Base-by-base conservation (phyloP, 805 yeast genomes). In the Cyberlindnera bimundalis region DNA sequence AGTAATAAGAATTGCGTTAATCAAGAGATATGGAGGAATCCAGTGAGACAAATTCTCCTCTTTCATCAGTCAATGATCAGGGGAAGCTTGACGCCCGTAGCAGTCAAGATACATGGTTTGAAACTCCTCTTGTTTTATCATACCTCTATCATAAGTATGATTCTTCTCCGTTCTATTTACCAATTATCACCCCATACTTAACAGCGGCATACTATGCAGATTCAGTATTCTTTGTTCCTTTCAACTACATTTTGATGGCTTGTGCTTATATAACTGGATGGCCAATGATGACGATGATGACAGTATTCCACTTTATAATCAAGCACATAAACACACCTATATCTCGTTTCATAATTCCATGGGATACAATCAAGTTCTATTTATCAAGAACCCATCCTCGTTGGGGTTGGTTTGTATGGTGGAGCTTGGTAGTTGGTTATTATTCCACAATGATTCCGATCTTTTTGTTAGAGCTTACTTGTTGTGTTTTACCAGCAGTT, bases 351-450 rank as follows among this genome's bases (percentile, higher is more conserved):
- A n/a, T 37, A 5, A 31, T 42, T 19, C 33, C 29, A 1, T 42
- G 46, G 46, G 20, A 20, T 2, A n/a, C 6, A 12, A 26, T 37
- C 17, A 42, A 37, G 27, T 7, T 8, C n/a, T 17, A 18, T 7
- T 27, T 42, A 28, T 14, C 13, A 6, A n/a, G 4, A 12, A 19
- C 14, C 7, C 27, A 37, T 25, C 45, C 40, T 8, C n/a, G 19
- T 12, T 21, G 29, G 37, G 44, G 44, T 11, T 31, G 39, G 40
- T 25, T 40, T n/a, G 21, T 15, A 19, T 40, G 40, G 39, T 40
- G 44, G 44, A 14, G n/a, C 10, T 6, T 40, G 12, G 37, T 40
- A 15, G 19, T 11, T 16, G 28, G 26, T 10, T 40, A 31, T 26
- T 40, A 40, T 29, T 14, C 23, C 9, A 13, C 24, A 6, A 14